Evolutionary conservation across 768 basidiomycete genomes (phyloP).

Genomic region (Pisolithus microcarpus): DNA sequence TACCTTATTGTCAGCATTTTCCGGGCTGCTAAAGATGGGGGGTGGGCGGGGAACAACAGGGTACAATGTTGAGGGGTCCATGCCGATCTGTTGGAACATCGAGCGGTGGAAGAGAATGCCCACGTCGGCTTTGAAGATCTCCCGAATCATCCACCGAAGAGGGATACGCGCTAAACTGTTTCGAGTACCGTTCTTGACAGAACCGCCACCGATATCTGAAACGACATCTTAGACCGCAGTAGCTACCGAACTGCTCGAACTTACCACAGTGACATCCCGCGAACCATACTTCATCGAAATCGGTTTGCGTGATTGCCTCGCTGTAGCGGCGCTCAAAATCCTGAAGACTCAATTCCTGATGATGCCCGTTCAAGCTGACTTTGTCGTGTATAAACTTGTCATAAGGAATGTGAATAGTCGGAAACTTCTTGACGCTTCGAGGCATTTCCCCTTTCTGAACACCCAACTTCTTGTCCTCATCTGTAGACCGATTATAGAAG

Average conservation of each 20-base stretch:
- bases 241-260: constrained; percentile 5
- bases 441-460: constrained; percentile 47
- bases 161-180: constrained; percentile 64
- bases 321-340: constrained; percentile 39
- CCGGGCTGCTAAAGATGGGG: constrained; percentile 25
- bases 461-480: constrained; percentile 36
- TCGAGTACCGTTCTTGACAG: constrained; percentile 47
- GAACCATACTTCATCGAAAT: constrained; percentile 79
- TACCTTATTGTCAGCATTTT: constrained; percentile 16
- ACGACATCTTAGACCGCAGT: neutral
- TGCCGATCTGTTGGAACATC: constrained; percentile 35
- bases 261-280: constrained; percentile 65
- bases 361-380: constrained; percentile 1
- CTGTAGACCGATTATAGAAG: constrained; percentile 35
- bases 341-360: constrained; percentile 9
- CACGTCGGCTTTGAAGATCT: constrained; percentile 48
- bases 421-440: constrained; percentile 21
- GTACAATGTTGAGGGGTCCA: constrained; percentile 43
- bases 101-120: constrained; percentile 54
- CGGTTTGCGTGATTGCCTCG: constrained; percentile 34
- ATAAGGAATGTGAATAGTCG: neutral
- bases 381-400: neutral
- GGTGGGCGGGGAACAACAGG: constrained; percentile 39
- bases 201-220: constrained; percentile 70
- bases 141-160: constrained; percentile 72